Conservation (phyloP, 805 yeast species). For the Jamesozyma rosinii region DNA sequence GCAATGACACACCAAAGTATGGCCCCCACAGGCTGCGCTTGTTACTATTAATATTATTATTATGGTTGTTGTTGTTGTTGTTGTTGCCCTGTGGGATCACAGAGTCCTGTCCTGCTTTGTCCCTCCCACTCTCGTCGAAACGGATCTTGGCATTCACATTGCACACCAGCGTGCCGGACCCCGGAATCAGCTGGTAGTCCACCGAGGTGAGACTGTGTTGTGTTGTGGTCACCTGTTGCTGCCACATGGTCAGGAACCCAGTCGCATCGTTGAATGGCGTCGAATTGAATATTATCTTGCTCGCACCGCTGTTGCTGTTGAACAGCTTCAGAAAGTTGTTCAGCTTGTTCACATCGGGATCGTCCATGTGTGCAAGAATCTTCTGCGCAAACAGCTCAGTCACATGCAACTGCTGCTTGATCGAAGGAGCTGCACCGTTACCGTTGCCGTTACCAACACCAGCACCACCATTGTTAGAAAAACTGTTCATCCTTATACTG, state of each 20-base stretch:
- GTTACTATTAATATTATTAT: constrained; percentile 9
- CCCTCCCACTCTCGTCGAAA: constrained; percentile 68
- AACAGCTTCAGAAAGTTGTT: constrained; percentile 24
- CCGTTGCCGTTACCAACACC: constrained; percentile 3
- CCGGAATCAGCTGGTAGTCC: constrained; percentile 62
- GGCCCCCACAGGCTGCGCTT: constrained; percentile 54
- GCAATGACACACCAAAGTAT: constrained; percentile 59
- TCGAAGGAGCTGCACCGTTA: not conserved
- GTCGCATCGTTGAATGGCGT: constrained; percentile 25
- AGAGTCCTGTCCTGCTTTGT: constrained; percentile 55
- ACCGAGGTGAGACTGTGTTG: constrained; percentile 55
- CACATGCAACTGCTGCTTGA: constrained; percentile 17
- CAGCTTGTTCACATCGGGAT: constrained; percentile 24
- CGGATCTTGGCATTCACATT: constrained; percentile 50
- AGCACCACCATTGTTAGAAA: not conserved
- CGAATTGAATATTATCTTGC: constrained; percentile 27
- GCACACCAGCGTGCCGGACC: constrained; percentile 46
- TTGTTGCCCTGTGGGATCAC: constrained; percentile 30
- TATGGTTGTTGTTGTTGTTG: constrained; percentile 8
- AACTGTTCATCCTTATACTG: not conserved
- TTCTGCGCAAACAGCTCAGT: constrained; percentile 29
- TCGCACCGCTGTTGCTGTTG: constrained; percentile 7
- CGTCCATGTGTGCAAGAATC: constrained; percentile 29
- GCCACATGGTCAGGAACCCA: constrained; percentile 28
- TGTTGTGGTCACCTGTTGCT: constrained; percentile 33